These are phyloP conservation scores for Amanita pallidorosea DNA, from an alignment of 768 basidiomycete species.

Conservation along the genomic window DNA sequence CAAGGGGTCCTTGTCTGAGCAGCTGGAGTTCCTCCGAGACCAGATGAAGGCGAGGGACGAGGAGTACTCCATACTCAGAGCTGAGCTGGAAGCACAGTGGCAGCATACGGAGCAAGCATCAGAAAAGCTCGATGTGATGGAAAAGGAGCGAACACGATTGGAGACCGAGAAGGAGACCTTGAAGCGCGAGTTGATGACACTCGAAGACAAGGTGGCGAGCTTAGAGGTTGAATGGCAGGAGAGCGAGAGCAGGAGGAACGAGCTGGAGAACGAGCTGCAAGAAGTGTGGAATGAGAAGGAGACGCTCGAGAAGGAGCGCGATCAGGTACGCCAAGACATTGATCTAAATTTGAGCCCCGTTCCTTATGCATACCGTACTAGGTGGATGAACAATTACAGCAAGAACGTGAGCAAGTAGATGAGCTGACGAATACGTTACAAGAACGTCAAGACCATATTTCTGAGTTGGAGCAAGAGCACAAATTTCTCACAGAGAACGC, in stretches of 20 bases:
- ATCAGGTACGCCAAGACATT: constrained; percentile 27
- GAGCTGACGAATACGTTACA: constrained; percentile 35
- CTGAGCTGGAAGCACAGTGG: constrained; percentile 68
- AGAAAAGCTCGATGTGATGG: constrained; percentile 33
- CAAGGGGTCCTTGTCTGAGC: constrained; percentile 30
- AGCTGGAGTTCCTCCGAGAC: constrained; percentile 29
- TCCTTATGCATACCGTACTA: constrained; percentile 13
- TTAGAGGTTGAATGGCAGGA: constrained; percentile 50
- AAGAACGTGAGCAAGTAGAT: constrained; percentile 38
- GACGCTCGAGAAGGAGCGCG: constrained; percentile 43
- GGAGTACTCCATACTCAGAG: constrained; percentile 38
- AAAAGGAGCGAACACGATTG: constrained; percentile 22
- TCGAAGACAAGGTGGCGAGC: constrained; percentile 29
- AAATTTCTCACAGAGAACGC: constrained; percentile 43
- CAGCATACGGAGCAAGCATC: constrained; percentile 43
- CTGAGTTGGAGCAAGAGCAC: constrained; percentile 42
- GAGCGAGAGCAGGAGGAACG: constrained; percentile 40
- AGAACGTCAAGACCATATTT: constrained; percentile 42
- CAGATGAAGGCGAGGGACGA: constrained; percentile 31
- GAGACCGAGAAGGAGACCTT: constrained; percentile 30
- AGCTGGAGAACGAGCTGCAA: constrained; percentile 46
- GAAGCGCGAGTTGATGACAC: constrained; percentile 26
- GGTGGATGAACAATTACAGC: constrained; percentile 45
- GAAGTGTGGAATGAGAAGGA: constrained; percentile 43
- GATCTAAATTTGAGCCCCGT: background rate